Evolutionary conservation across 331 rosid genomes (phyloP).

Genomic region (Acacia pycnantha): DNA sequence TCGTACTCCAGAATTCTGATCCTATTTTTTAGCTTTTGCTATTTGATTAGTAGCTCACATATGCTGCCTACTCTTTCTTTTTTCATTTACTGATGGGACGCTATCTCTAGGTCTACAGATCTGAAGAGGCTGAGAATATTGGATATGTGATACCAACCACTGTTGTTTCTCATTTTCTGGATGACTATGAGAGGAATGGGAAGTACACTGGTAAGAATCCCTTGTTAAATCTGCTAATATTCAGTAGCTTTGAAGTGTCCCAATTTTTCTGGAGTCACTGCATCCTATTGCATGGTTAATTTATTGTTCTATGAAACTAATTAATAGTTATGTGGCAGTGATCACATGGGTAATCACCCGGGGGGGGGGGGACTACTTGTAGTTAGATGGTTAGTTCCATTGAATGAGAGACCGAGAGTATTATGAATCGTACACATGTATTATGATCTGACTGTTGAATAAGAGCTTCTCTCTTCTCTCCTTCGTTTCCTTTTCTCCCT

Average conservation of each 20-base stretch:
- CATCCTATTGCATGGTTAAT: conserved; percentile 17
- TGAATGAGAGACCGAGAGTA: too few species aligned
- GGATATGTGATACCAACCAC: conserved; percentile 98
- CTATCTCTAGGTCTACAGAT: conserved; percentile 89
- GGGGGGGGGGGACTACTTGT: too few species aligned
- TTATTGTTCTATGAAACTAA: neutral
- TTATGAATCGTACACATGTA: too few species aligned
- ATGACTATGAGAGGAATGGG: conserved; percentile 84
- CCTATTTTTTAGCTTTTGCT: conserved; percentile 21
- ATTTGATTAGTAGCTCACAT: conserved; percentile 3
- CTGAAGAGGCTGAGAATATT: conserved; percentile 96
- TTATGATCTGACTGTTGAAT: too few species aligned
- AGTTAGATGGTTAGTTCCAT: too few species aligned
- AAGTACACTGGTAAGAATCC: conserved; percentile 82
- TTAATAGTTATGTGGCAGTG: too few species aligned
- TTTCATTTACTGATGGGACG: conserved; percentile 48
- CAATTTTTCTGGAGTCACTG: conserved; percentile 18
- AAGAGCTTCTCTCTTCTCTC: too few species aligned
- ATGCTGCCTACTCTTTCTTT: conserved; percentile 5
- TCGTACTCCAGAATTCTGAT: neutral
- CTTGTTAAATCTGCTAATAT: conserved; percentile 27
- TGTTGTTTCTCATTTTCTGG: conserved; percentile 91
- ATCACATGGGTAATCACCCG: too few species aligned
- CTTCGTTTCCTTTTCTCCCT: too few species aligned
- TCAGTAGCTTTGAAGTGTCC: conserved; percentile 12